A percentile compares a stretch with the other conserved stretches of the same genome.
Conservation (phyloP, 306 rosid genomes). For the Potentilla sterilis region DNA sequence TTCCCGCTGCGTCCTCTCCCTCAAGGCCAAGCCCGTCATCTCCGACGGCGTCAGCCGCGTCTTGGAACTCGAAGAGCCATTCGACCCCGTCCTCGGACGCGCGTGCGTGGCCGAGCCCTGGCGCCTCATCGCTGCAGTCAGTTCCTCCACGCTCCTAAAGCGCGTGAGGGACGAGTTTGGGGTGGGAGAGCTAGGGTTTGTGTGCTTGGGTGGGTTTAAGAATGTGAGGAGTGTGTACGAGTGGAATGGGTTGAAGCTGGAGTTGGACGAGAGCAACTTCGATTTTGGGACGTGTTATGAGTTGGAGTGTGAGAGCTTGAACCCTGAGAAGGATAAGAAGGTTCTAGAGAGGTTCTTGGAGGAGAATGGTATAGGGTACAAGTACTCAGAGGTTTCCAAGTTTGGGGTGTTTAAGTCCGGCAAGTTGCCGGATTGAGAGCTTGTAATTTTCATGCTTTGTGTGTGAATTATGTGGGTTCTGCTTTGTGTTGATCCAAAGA, state of each 20-base stretch:
- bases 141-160: constrained; percentile 33
- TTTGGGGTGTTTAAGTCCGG: constrained; percentile 42
- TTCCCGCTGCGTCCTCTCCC: constrained; percentile 36
- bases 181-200: constrained; percentile 26
- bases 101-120: constrained; percentile 56
- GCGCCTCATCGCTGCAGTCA: constrained; percentile 32
- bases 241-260: constrained; percentile 57
- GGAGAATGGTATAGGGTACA: constrained; percentile 42
- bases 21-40: constrained; percentile 50
- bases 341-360: constrained; percentile 36
- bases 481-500: too few relatives aligned
- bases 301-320: constrained; percentile 53
- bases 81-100: constrained; percentile 44
- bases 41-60: constrained; percentile 45
- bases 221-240: constrained; percentile 49
- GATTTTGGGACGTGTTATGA: constrained; percentile 62
- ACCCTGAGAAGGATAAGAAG: constrained; percentile 43
- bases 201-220: constrained; percentile 61
- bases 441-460: neutral
- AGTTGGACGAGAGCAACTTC: constrained; percentile 51
- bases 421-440: constrained; percentile 39
- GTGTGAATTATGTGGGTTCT: neutral
- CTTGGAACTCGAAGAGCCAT: constrained; percentile 52
- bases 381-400: constrained; percentile 41
- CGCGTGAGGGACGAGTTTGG: constrained; percentile 38